Evolutionary conservation across 2,329 filamentous ascomycete species (phyloP), one percentile per base, ranked within the genome.

Genomic region (Botrytis tulipae): DNA sequence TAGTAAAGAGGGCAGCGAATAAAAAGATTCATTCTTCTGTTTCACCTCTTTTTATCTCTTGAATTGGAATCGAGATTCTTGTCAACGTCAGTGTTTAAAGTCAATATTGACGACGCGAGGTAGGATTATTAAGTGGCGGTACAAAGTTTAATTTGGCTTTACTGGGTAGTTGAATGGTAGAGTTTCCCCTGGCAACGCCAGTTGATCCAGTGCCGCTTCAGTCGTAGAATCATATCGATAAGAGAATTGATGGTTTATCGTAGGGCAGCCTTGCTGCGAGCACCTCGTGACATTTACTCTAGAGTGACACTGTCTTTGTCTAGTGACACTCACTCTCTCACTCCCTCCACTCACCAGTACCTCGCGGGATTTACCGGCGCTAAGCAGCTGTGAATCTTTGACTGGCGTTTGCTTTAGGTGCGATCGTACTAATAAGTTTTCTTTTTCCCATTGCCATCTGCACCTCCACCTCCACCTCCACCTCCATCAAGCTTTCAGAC

Each of bases 131-230:
- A 59, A 67, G 20, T 46, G 37, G 44, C 32, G 66, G 48, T 37
- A 42, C 69, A 71, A 71, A 62, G 35, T 68, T 20, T 54, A 68
- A 54, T 54, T 68, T 68, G 66, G 66, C 66, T 35, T 66, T 66
- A 25, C 22, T 18, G 2, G 25, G 48, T n/a, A 54, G 48, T 54
- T 32, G 35, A 29, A 22, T 40, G 37, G n/a, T 40, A n/a, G 46
- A 71, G 69, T 71, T 71, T 71, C 69, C 69, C 69, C 69, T 71
- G 32, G 69, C 69, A 71, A 71, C 69, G 25, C n/a, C 59, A 7
- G n/a, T 42, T 42, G 29, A 22, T n/a, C 40, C n/a, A 57, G 32
- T 29, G 66, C 66, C 35, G 48, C 48, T 68, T 42, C 35, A 57
- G 12, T 7, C 7, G 54, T 42, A n/a, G 29, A 29, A 25, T 57